Conservation (phyloP, 31 red algal species). For the Pterothamnion heteromorphum region DNA sequence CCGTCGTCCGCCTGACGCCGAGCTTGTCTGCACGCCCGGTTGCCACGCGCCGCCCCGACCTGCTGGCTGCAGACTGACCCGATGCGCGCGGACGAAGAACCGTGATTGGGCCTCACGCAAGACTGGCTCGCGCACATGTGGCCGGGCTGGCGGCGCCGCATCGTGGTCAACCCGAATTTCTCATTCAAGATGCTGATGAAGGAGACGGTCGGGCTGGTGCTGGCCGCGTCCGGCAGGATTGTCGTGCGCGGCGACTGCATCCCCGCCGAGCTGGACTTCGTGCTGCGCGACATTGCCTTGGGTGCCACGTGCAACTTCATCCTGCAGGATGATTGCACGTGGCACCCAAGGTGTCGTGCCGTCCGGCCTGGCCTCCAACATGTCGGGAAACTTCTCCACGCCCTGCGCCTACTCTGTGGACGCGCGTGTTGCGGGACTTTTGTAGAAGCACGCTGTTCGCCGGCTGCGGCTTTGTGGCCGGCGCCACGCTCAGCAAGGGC, state of each 20-base stretch:
- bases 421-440: constrained; percentile 47
- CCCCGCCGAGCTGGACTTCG: constrained; percentile 75
- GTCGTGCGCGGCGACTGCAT: constrained; percentile 72
- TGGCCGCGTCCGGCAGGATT: constrained; percentile 77
- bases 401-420: constrained; percentile 25
- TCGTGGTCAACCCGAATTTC: constrained; percentile 71
- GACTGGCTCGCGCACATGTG: constrained; percentile 48
- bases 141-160: constrained; percentile 72
- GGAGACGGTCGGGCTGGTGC: constrained; percentile 75
- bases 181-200: constrained; percentile 93
- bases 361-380: background rate
- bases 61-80: no score
- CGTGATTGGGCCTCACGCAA: no score
- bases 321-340: constrained; percentile 64
- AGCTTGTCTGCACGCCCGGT: no score
- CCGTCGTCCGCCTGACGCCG: no score
- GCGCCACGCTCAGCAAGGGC: constrained; percentile 51
- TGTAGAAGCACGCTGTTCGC: constrained; percentile 72
- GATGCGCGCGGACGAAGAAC: no score
- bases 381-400: constrained; percentile 73
- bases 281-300: constrained; percentile 70
- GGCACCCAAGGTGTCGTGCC: background rate
- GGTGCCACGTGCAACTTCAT: constrained; percentile 85
- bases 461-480: constrained; percentile 69
- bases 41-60: no score